Evolutionary conservation across 345 rosid genomes (phyloP), one percentile per base, ranked within the genome.

Genomic region (Carallia brachiata): DNA sequence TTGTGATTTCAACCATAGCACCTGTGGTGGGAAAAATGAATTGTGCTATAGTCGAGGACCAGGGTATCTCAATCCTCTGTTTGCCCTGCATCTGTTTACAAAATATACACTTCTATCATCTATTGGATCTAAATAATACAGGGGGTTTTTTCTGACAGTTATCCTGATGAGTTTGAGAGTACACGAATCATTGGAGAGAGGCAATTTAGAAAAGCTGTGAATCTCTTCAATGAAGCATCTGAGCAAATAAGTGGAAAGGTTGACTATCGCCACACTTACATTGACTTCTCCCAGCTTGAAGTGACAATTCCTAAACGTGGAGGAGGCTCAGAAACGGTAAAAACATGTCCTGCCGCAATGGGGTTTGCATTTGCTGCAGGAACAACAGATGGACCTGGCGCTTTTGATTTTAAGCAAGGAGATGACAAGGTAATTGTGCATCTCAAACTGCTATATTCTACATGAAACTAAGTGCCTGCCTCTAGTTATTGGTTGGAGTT

Each of bases 341-440:
- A 81, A 75, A 91, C 97, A 67, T 91, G 98, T 77, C 98, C 96
- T 63, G 97, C 98, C 48, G 91, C 98, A 31, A 84, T 94, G 97
- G 98, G 98, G 18, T 94, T 94, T 65, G 90, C 81, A 69, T 90
- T 94, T 85, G 97, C 96, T 34, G 98, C 98, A 4, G 98, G 98
- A 81, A 94, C 98, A 32, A 94, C 96, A 6, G 98, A 91, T 78
- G 98, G 98, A 61, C 98, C 98, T 32, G 98, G 98, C 69, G 98
- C 98, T 79, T 94, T 94, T 78, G 97, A 87, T 82, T 94, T 94
- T 76, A 89, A 81, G 75, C 98, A 94, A 85, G 97, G 97, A 73
- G 98, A 94, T 88, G 83, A 85, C 73, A 62, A 73, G 90, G 97
- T 85, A 79, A 83, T 66, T 32, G 56, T 36, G 73, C 40, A 15